Percentiles rank a stretch among this genome's conserved stretches.
phyloP scores from a whole-genome alignment of 1,284 basidiomycete species.

The Fomes fomentarius region DNA sequence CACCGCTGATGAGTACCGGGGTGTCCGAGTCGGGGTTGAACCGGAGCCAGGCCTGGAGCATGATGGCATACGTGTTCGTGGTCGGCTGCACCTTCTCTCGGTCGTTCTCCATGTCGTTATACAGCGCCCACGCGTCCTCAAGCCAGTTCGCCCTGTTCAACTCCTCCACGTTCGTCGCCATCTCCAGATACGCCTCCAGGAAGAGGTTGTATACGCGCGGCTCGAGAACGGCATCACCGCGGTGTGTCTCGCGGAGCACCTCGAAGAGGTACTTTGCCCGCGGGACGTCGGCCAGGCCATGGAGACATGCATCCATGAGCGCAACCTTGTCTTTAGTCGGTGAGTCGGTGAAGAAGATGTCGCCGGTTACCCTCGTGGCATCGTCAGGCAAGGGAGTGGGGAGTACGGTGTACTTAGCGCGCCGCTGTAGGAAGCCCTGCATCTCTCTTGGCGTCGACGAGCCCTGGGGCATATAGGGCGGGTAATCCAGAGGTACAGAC shows the following conservation, averaged over 20 bases:
- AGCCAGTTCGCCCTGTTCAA: conserved; percentile 53
- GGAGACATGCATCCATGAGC: conserved; percentile 80
- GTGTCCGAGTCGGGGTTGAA: conserved; percentile 41
- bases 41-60: conserved; percentile 59
- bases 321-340: conserved; percentile 69
- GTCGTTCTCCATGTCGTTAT: conserved; percentile 54
- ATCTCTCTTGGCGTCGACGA: conserved; percentile 34
- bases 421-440: conserved; percentile 52
- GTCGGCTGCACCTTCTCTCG: conserved; percentile 53
- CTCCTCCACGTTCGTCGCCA: conserved; percentile 53
- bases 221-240: conserved; percentile 41
- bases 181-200: conserved; percentile 62
- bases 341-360: conserved; percentile 68
- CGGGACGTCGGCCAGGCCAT: conserved; percentile 70
- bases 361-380: conserved; percentile 40
- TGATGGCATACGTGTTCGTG: conserved; percentile 66
- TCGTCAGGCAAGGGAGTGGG: conserved; percentile 64
- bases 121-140: conserved; percentile 61
- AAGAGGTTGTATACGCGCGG: conserved; percentile 55
- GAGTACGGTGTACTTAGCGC: conserved; percentile 55
- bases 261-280: conserved; percentile 74
- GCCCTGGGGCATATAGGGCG: conserved; percentile 40
- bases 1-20: conserved; percentile 16
- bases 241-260: conserved; percentile 45
- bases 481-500: conserved; percentile 35